Evolutionary conservation across 2,329 filamentous ascomycete genomes (phyloP).

Genomic region (Fusarium chaquense): DNA sequence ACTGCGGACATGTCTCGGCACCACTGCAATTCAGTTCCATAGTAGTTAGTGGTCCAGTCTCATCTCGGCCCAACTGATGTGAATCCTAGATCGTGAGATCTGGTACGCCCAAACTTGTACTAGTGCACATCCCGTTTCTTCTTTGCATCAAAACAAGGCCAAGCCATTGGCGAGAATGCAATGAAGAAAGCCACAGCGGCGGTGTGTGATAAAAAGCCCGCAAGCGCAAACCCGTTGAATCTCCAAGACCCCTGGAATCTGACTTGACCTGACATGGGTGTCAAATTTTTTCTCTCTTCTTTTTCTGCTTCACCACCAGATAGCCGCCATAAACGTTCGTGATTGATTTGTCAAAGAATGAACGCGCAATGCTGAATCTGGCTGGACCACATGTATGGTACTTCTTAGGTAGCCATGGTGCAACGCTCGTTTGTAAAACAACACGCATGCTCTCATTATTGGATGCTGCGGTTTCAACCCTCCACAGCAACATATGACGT

Average conservation of each 20-base stretch:
- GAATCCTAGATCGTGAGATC: slow-evolving; percentile 45
- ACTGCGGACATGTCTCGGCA: slow-evolving; percentile 41
- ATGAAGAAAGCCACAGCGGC: slow-evolving; percentile 32
- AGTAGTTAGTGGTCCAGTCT: slow-evolving; percentile 24
- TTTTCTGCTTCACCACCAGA: slow-evolving; percentile 13
- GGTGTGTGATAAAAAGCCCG: slow-evolving; percentile 32
- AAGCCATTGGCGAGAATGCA: slow-evolving; percentile 32
- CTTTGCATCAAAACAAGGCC: slow-evolving; percentile 29
- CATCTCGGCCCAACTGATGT: slow-evolving; percentile 39
- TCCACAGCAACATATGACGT: slow-evolving; percentile 31
- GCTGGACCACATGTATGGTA: slow-evolving; percentile 12
- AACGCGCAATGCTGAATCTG: slow-evolving; percentile 19
- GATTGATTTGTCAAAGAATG: slow-evolving; percentile 19
- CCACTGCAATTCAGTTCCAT: slow-evolving; percentile 25
- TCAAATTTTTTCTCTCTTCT: background rate
- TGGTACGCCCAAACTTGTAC: slow-evolving; percentile 31
- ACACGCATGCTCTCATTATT: slow-evolving; percentile 14
- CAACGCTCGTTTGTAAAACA: slow-evolving; percentile 3
- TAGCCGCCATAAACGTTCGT: slow-evolving; percentile 27
- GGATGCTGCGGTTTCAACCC: slow-evolving; percentile 26
- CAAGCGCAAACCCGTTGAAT: slow-evolving; percentile 37
- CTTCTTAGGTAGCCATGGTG: slow-evolving; percentile 1
- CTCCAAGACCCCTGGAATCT: slow-evolving; percentile 25
- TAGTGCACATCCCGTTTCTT: slow-evolving; percentile 38
- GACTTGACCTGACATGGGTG: slow-evolving; percentile 24